Base-by-base conservation (phyloP, 345 rosid species). In the Populus deltoides region DNA sequence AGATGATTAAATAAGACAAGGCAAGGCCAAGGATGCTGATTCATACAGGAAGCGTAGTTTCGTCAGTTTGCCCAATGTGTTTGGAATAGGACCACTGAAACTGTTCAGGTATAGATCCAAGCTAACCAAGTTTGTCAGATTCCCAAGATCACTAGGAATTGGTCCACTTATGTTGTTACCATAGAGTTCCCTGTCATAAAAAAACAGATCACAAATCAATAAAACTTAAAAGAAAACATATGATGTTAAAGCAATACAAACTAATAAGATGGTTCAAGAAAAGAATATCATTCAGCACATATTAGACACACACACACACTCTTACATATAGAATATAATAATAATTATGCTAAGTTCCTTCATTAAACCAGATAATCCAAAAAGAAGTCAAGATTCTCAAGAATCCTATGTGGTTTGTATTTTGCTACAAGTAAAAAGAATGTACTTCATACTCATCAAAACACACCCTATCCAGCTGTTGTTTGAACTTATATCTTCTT, bases 51-150 rank as follows among this genome's bases (percentile, higher is more conserved):
- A 86, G 47, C 78, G 83, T 65, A 86, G 59, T 62, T 79, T 79
- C 36, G 76, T 78, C 83, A 86, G 75, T 76, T 78, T 79, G 33
- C 86, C 81, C 85, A 86, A 74, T 39, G 85, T 16, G 25, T 77
- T 84, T 43, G 88, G 88, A 78, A 86, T 81, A 69, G 66, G 83
- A 31, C 88, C 85, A 8, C 43, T 76, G 75, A 86, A 81, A 61
- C 62, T 79, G 71, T 86, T 86, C 73, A 81, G 53, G 83, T 86
- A 86, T 63, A 86, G 86, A 74, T 86, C 88, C 86, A 86, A 83
- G 85, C 88, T 86, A 77, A 79, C 81, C 81, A 86, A 74, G 72
- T 83, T 81, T 5, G 83, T 83, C 69, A 86, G 76, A 53, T 83
- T 81, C 73, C 88, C 85, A 67, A 86, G 77, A 43, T 75, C 85